Base-by-base conservation (phyloP, 1,284 basidiomycete species). In the Pyrrhoderma lamaoense region DNA sequence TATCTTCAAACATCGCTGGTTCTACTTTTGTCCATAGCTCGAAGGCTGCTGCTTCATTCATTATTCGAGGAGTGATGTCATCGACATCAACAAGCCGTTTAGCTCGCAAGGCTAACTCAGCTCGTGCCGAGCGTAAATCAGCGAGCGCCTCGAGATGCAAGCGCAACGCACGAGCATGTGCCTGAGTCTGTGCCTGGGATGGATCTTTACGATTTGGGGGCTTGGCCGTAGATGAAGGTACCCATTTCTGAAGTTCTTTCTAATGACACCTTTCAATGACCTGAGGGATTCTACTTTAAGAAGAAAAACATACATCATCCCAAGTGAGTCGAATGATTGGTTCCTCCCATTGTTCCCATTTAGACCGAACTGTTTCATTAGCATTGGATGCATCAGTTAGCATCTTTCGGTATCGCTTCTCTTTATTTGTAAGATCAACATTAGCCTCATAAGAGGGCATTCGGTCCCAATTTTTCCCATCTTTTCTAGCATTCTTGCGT, bases 311-410 rank as follows among this genome's bases (percentile, higher is more conserved):
- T 60, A 88, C 89, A 73, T 91, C 83, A 51, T 84, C 81, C 66
- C 76, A 79, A 14, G 77, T 84, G 50, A 96, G 72, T 53, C 87
- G 76, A 16, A 67, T 67, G 47, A 94, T 85, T 48, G 74, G 75
- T n/a, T 74, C 70, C 59, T 85, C 82, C 90, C 90, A 94, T 59
- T 93, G 81, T 44, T 85, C 82, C 87, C 89, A 96, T 64, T 93
- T 93, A 51, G 75, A 67, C 27, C 83, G 70, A 0, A 96, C 85
- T 3, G 79, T 72, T 37, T 76, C 79, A 62, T 96, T 92, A 59
- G 88, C 92, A 31, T 75, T 73, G 0, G 72, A 70, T 0, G 92
- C 93, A 57, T 87, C 77, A 1, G 74, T 72, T 9, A 96, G 71
- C n/a, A 92, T 83, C 16, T 64, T 68, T 11, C 82, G 77, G 60